Conservation (phyloP, 169 alveolate genomes). For the Plasmodium relictum region DNA sequence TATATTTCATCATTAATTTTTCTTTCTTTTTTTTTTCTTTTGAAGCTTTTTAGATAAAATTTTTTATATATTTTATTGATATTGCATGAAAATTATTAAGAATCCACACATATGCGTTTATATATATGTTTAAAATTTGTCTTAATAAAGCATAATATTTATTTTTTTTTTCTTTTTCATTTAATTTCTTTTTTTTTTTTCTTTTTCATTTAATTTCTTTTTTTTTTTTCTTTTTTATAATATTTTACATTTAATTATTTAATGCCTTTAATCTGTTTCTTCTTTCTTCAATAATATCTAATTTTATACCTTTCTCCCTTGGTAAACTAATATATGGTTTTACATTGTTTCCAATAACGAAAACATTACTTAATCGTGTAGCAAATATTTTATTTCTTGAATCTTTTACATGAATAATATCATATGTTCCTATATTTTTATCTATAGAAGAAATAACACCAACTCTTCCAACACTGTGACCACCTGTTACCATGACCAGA, state of each 20-base stretch:
- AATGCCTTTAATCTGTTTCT: conserved; percentile 84
- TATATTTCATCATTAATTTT: too few species aligned
- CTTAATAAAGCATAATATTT: too few species aligned
- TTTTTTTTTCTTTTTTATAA: neutral
- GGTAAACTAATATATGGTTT: conserved; percentile 96
- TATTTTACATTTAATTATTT: conserved; percentile 20
- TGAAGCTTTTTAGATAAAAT: too few species aligned
- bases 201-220: neutral
- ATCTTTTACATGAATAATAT: conserved; percentile 97
- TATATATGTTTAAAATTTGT: too few species aligned
- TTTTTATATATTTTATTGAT: too few species aligned
- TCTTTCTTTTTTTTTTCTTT: too few species aligned
- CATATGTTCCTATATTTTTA: conserved; percentile 97
- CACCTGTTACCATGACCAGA: conserved; percentile 96
- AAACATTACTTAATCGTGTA: conserved; percentile 96
- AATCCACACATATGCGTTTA: too few species aligned
- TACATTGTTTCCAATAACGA: conserved; percentile 97
- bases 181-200: neutral
- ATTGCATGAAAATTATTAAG: too few species aligned
- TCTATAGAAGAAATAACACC: conserved; percentile 97
- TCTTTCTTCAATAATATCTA: conserved; percentile 93
- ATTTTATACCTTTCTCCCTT: conserved; percentile 94
- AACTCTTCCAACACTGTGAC: conserved; percentile 99
- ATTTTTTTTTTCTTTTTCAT: too few species aligned
- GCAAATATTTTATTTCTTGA: conserved; percentile 95